Conservation (phyloP, 2,329 filamentous ascomycete species). For the Botrytis elliptica region DNA sequence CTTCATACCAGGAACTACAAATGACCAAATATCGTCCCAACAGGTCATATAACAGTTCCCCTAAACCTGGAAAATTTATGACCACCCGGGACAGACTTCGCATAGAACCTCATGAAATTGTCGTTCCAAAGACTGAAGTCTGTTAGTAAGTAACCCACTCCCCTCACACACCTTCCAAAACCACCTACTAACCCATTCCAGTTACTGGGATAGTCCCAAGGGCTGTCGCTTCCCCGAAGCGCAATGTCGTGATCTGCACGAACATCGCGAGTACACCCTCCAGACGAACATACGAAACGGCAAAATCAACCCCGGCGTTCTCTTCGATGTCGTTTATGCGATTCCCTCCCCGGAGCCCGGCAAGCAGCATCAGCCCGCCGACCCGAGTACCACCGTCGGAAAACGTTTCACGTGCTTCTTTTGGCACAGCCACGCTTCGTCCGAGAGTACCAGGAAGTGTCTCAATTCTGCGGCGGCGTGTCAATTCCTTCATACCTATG, state of each 20-base stretch:
- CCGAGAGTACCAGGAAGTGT: neutral
- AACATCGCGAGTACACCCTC: slow-evolving; percentile 11
- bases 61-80: neutral
- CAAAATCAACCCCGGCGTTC: slow-evolving; percentile 26
- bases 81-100: slow-evolving; percentile 22
- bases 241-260: slow-evolving; percentile 34
- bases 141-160: slow-evolving; percentile 28
- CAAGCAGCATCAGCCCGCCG: neutral
- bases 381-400: neutral
- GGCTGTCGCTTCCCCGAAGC: slow-evolving; percentile 33
- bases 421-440: neutral
- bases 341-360: neutral
- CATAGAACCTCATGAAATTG: neutral
- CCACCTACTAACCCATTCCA: slow-evolving; percentile 8
- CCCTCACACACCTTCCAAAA: neutral
- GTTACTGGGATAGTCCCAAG: slow-evolving; percentile 27
- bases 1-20: neutral
- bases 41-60: neutral
- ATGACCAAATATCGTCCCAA: neutral
- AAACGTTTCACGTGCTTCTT: slow-evolving; percentile 20
- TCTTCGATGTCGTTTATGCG: slow-evolving; percentile 10
- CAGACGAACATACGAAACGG: slow-evolving; percentile 29
- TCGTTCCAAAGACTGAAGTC: slow-evolving; percentile 27
- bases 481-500: slow-evolving; percentile 28
- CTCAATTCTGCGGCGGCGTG: slow-evolving; percentile 20